A percentile compares a stretch with the other conserved stretches of the same genome.
Evolutionary conservation across 805 yeast genomes (phyloP).

Genomic region (Sungouiozyma ichnusensis): DNA sequence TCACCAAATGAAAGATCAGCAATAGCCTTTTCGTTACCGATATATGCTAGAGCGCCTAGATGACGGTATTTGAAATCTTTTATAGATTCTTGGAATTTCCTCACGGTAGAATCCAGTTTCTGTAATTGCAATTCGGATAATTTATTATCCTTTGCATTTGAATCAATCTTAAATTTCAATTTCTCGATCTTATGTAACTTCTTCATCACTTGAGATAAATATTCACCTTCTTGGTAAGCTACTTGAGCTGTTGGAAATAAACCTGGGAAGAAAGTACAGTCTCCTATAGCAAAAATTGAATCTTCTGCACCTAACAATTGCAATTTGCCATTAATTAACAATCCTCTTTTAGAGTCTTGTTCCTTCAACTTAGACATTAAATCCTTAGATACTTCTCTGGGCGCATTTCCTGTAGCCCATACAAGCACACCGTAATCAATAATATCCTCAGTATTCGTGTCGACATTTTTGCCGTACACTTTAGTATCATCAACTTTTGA

Average conservation of each 20-base stretch:
- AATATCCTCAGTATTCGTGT: conserved; percentile 51
- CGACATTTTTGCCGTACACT: conserved; percentile 61
- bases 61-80: conserved; percentile 71
- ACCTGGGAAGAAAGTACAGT: conserved; percentile 80
- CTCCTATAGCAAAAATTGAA: conserved; percentile 79
- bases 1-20: conserved; percentile 72
- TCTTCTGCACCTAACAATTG: conserved; percentile 75
- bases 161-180: conserved; percentile 29
- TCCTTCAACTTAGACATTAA: conserved; percentile 60
- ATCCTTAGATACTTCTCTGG: conserved; percentile 61
- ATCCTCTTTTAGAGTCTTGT: conserved; percentile 83
- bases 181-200: conserved; percentile 53
- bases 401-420: conserved; percentile 97
- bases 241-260: conserved; percentile 96
- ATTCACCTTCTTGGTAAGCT: conserved; percentile 88
- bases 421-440: conserved; percentile 88
- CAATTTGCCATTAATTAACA: conserved; percentile 71
- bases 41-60: conserved; percentile 89
- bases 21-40: conserved; percentile 87
- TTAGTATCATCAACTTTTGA: conserved; percentile 65
- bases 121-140: conserved; percentile 31
- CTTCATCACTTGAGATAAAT: conserved; percentile 62
- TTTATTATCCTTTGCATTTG: conserved; percentile 30
- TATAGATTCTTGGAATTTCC: conserved; percentile 32
- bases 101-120: conserved; percentile 38